Evolutionary conservation across 169 alveolate species (phyloP), one percentile per base, ranked within the genome.

Genomic region (Plasmodium falciparum): DNA sequence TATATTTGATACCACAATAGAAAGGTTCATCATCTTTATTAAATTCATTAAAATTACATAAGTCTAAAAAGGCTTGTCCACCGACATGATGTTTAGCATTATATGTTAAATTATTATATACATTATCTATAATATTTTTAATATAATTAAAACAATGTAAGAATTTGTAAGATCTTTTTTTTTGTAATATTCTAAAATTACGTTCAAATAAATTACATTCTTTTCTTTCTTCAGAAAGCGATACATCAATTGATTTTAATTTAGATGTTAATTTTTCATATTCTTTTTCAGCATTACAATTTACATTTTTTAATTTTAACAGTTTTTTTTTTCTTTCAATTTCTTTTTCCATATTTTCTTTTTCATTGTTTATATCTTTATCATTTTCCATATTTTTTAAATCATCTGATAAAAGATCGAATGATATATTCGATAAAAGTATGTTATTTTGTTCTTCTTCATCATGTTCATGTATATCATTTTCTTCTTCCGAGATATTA

Each of bases 1-100:
- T 94, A 67, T 94, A 94, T 11, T 93, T 74, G 22, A 94, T 94
- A 59, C 92, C 91, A 67, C 95, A 92, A 22, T 86, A 73, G 71
- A 94, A 94, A 2, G 96, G 96, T 86, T 94, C 96, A 29, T 88
- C 93, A 33, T 89, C 80, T 63, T 89, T 88, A 22, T 89, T 73
- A 39, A 69, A 73, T 62, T 90, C 96, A 62, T 93, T 94, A 39
- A 88, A 93, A 56, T 93, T 94, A 66, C 89, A 94, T 1, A 93
- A 75, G n/a, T 89, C 93, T 85, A 93, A 43, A 54, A 93, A 93
- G 3, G 96, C 96, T 29, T 91, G 90, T 0, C 96, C 96, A 33
- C 94, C 96, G 24, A 78, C 93, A 47, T 73, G 90, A 49, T 71
- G 88, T 22, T 63, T 85, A 33, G 70, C 91, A 76, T 89, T 94